A percentile compares a stretch with the other conserved stretches of the same genome.
Conservation (phyloP, 2,329 filamentous ascomycete genomes). For the Pestalotiopsis sp. region DNA sequence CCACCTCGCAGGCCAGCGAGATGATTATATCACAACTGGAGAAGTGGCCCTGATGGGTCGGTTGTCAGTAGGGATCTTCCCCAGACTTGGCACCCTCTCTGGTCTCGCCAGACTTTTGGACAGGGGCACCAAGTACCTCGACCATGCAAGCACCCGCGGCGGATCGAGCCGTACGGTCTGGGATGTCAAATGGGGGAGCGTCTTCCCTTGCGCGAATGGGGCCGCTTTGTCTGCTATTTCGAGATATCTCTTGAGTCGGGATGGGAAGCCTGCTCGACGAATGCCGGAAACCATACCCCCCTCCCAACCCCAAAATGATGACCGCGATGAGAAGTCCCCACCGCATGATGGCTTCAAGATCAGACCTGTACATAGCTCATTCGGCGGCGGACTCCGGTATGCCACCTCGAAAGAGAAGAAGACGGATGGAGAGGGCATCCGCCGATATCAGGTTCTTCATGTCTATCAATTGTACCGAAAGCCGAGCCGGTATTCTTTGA, state of each 20-base stretch:
- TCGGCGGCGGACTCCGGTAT: not conserved
- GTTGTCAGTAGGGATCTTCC: not conserved
- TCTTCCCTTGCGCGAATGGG: slow-evolving; percentile 27
- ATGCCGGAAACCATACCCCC: not conserved
- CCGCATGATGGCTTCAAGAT: not conserved
- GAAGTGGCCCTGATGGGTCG: not conserved
- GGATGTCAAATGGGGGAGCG: slow-evolving; percentile 28
- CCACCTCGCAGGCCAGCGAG: not conserved
- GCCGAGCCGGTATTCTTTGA: not conserved
- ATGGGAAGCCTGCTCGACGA: not conserved
- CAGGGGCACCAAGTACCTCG: not conserved
- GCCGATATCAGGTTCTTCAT: not conserved
- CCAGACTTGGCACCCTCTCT: slow-evolving; percentile 11
- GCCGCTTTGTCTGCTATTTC: slow-evolving; percentile 19
- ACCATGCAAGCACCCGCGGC: not conserved
- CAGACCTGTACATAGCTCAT: not conserved
- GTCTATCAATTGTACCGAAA: not conserved
- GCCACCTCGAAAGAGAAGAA: not conserved
- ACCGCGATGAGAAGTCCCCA: not conserved
- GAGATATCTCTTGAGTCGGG: not conserved
- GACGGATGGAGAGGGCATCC: not conserved
- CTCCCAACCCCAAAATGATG: not conserved
- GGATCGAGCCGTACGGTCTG: slow-evolving; percentile 18
- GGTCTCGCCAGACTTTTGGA: slow-evolving; percentile 10
- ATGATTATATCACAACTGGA: not conserved